Percentiles rank a stretch among this genome's conserved stretches.
Conservation (phyloP, 352 stramenopile genomes). For the Vaucheria bursata region DNA sequence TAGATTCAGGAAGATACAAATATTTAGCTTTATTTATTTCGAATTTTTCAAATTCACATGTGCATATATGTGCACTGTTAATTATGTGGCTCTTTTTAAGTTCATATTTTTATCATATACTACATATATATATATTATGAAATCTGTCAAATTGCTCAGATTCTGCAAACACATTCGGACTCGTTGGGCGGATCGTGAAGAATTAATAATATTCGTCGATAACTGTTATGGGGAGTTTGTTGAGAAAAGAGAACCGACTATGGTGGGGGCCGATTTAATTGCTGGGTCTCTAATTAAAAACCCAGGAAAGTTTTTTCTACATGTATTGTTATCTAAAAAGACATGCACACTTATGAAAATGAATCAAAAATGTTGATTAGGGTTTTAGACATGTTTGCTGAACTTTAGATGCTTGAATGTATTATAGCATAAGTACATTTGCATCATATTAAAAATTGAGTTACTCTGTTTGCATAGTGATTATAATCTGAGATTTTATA, state of each 20-base stretch:
- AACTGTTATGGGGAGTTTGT: conserved; percentile 54
- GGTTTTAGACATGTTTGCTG: no score
- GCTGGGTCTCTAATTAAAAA: conserved; percentile 53
- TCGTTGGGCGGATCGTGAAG: conserved; percentile 16
- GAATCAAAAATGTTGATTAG: no score
- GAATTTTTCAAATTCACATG: no score
- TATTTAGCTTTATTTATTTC: no score
- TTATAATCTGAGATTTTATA: no score
- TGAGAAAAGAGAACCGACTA: conserved; percentile 47
- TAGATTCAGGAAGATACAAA: no score
- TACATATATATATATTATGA: conserved; percentile 4
- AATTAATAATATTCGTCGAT: conserved; percentile 51
- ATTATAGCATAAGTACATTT: no score
- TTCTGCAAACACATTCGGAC: conserved; percentile 36
- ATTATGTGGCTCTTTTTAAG: neutral
- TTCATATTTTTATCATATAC: neutral
- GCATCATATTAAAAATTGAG: no score
- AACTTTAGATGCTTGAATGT: no score
- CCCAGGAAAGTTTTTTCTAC: conserved; percentile 29
- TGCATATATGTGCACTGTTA: neutral
- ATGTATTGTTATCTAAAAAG: no score
- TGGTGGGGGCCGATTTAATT: conserved; percentile 50
- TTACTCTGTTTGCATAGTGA: no score
- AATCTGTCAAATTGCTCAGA: conserved; percentile 3
- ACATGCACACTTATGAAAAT: no score